Base-by-base conservation (phyloP, 768 basidiomycete genomes). In the Naematelia aurantialba region DNA sequence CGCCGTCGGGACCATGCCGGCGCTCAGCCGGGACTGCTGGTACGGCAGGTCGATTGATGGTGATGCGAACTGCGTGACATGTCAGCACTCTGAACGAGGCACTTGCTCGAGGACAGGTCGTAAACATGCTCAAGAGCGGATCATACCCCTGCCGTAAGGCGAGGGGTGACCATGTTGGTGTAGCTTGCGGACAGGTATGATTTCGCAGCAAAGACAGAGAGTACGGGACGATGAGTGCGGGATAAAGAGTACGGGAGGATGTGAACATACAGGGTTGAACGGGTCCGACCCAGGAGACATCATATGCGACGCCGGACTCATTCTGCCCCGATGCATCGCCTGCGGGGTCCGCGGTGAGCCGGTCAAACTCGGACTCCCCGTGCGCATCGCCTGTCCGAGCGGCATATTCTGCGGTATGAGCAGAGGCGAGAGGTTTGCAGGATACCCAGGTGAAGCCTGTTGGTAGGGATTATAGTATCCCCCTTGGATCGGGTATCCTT, bases 221-320 rank as follows among this genome's bases (percentile, higher is more conserved):
- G n/a, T n/a, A n/a, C n/a, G n/a, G n/a, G n/a, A n/a, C n/a, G n/a
- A n/a, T n/a, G n/a, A n/a, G n/a, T n/a, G n/a, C 5, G 29, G 4
- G 34, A 12, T 44, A 19, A 45, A 21, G 26, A 4, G 8, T 34
- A 25, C 4, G 45, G 5, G n/a, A 8, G 3, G 14, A 5, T 17
- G 22, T 12, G 8, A 45, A 68, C 73, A 63, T 39, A 76, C 75
- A 24, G 76, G 76, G 55, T 77, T 77, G 61, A 77, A 77, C 10
- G 76, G 76, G 56, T 77, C 76, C 3, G 70, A 72, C 21, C 60
- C 71, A 5, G 76, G 76, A 55, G 63, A 66, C 72, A 75, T 75
- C 69, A 77, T 69, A 27, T 67, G 62, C 29, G 60, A 61, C 24
- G 63, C 69, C 5, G 73, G 72, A 31, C 63, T 63, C 61, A 73